A percentile compares a stretch with the other conserved stretches of the same genome.
Evolutionary conservation across 2,329 filamentous ascomycete genomes (phyloP).

Genomic region (Didymella glomerata): DNA sequence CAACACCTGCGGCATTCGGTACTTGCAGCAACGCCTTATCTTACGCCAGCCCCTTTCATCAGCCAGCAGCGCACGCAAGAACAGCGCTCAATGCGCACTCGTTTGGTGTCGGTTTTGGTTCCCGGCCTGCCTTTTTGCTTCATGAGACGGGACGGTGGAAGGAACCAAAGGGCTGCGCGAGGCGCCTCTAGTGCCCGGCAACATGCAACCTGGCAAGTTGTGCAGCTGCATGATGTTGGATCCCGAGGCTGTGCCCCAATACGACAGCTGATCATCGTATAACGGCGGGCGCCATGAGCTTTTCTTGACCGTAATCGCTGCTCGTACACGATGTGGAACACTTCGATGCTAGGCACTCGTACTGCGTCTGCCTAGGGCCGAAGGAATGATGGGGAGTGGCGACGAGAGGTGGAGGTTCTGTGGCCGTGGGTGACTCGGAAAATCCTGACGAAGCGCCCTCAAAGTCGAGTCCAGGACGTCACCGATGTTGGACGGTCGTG

Average conservation of each 20-base stretch:
- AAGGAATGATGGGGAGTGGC: conserved; percentile 5
- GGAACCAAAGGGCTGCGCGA: conserved; percentile 37
- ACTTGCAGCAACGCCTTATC: conserved; percentile 8
- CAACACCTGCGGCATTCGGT: conserved; percentile 13
- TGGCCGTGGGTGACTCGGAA: conserved; percentile 9
- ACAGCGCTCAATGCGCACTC: conserved; percentile 5
- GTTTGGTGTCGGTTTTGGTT: conserved; percentile 33
- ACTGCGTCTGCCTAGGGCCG: conserved; percentile 1
- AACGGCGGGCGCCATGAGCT: conserved; percentile 32
- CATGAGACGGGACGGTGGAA: conserved; percentile 24
- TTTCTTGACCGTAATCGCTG: conserved; percentile 20
- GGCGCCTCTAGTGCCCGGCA: conserved; percentile 45
- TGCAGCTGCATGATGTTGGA: conserved; percentile 30
- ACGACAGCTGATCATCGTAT: conserved; percentile 34
- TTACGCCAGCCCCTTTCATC: not conserved
- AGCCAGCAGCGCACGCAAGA: not conserved
- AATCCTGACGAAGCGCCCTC: not conserved
- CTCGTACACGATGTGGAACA: conserved; percentile 27
- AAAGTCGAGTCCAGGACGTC: conserved; percentile 1
- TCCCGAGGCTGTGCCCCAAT: conserved; percentile 33
- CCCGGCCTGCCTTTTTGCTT: conserved; percentile 30
- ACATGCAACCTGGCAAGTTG: conserved; percentile 23
- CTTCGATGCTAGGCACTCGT: conserved; percentile 15
- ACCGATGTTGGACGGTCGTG: not conserved
- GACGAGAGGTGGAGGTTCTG: conserved; percentile 35